Base-by-base conservation (phyloP, 495 filamentous ascomycete species). In the Podospora pseudocomata region DNA sequence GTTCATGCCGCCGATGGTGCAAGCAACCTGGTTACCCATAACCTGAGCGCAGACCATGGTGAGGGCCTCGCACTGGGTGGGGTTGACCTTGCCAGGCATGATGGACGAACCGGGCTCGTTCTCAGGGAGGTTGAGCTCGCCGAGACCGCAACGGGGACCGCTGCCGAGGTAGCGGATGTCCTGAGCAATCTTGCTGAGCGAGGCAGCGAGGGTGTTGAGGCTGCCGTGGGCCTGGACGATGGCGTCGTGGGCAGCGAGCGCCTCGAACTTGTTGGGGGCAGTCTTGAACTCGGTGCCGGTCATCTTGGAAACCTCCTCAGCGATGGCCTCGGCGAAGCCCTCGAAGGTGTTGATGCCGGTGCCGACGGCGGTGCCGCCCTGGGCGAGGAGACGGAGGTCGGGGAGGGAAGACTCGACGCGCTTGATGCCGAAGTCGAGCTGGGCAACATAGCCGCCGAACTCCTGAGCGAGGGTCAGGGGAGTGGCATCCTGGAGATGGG, bases 71-170 rank as follows among this genome's bases (percentile, higher is more conserved):
- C 92, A 96, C 83, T 99, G 95, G 28, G 95, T 99, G 44, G 95
- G 95, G 85, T 99, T 99, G 74, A 99, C 95, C 85, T 99, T 99
- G 73, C 95, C 95, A 32, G 95, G 95, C 95, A 99, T 99, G 83
- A 99, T 98, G 65, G 91, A 95, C 73, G 88, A 91, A 60, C 95
- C 95, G 19, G 95, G 95, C 85, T 99, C 95, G 81, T 99, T 99
- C 84, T 99, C 95, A 53, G 95, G 95, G 28, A 99, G 87, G 76
- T 83, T 85, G 60, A 99, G 87, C 82, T 99, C 95, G 65, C 93
- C 94, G 13, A 98, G 88, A 72, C 95, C 95, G 81, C 95, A 99
- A 64, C 95, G 91, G 55, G 95, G 95, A 11, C 95, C 95, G 70
- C 92, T 96, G 65, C 96, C 95, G 20, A 99, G 91, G 83, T 96